phyloP scores from a whole-genome alignment of 2,329 filamentous ascomycete species.

The Epichloe coenophiala region DNA sequence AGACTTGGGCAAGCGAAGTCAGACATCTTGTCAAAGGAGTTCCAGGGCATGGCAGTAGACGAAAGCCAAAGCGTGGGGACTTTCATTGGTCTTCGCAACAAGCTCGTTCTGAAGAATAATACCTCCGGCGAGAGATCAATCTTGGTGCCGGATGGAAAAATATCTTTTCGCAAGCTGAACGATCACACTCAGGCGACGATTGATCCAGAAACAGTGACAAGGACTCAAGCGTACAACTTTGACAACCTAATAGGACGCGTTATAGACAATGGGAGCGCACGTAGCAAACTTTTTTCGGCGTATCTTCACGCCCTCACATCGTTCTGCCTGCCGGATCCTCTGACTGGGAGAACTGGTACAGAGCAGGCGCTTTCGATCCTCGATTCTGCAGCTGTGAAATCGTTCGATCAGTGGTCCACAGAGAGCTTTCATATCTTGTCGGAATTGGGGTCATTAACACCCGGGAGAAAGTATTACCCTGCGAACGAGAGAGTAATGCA shows the following conservation, averaged over 20 bases:
- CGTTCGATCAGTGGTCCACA: conserved; percentile 15
- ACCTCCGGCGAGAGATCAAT: conserved; percentile 17
- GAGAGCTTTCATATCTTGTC: conserved; percentile 1
- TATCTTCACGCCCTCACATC: conserved; percentile 43
- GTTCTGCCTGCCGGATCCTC: conserved; percentile 32
- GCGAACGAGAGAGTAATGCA: conserved; percentile 29
- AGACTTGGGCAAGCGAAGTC: conserved; percentile 14
- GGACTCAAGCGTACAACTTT: conserved; percentile 31
- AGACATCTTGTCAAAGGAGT: conserved; percentile 30
- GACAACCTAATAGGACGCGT: conserved; percentile 36
- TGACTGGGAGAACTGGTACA: conserved; percentile 37
- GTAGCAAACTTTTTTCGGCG: conserved; percentile 36
- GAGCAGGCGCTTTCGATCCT: conserved; percentile 39
- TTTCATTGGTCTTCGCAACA: conserved; percentile 30
- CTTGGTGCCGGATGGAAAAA: conserved; percentile 23
- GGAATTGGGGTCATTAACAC: conserved; percentile 1
- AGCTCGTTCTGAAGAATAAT: conserved; percentile 27
- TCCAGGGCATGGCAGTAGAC: conserved; percentile 35
- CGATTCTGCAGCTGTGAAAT: conserved; percentile 32
- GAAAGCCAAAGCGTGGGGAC: conserved; percentile 22
- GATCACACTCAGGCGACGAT: conserved; percentile 25
- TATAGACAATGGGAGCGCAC: conserved; percentile 32
- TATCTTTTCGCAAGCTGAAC: not conserved
- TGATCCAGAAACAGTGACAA: conserved; percentile 4
- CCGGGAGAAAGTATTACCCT: conserved; percentile 28